These are phyloP conservation scores for Chromosphaera perkinsii DNA, from an alignment of 208 protist species.

Conservation along the genomic window DNA sequence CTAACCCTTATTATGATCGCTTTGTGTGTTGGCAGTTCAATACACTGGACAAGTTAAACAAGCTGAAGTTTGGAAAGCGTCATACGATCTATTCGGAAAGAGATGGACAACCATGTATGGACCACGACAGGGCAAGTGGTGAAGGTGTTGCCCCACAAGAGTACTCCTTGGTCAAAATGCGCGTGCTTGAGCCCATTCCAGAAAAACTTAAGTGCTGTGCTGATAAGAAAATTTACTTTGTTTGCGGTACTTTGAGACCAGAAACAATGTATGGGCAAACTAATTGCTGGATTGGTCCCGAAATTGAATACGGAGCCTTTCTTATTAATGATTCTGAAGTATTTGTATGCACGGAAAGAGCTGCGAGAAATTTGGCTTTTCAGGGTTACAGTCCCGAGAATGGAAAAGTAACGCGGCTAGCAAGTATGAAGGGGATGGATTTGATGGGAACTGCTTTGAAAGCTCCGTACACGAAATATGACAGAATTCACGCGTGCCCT, in stretches of 20 bases:
- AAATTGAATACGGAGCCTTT: slow-evolving; percentile 89
- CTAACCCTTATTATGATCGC: slow-evolving; percentile 97
- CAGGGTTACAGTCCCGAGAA: slow-evolving; percentile 78
- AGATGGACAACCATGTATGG: slow-evolving; percentile 95
- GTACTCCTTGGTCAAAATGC: slow-evolving; percentile 93
- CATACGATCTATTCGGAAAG: slow-evolving; percentile 95
- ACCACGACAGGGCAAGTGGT: slow-evolving; percentile 95
- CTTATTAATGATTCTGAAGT: slow-evolving; percentile 63
- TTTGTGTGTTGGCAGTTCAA: slow-evolving; percentile 97
- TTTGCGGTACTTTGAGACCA: slow-evolving; percentile 95
- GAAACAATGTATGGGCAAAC: slow-evolving; percentile 99
- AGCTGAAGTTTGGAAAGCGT: slow-evolving; percentile 93
- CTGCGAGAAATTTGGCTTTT: slow-evolving; percentile 88
- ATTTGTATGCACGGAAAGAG: slow-evolving; percentile 84
- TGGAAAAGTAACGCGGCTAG: slow-evolving; percentile 74
- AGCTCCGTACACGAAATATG: slow-evolving; percentile 76
- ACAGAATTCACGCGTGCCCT: slow-evolving; percentile 89
- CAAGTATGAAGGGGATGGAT: slow-evolving; percentile 75
- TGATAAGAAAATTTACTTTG: slow-evolving; percentile 79
- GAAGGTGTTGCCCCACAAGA: slow-evolving; percentile 95
- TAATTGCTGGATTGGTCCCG: slow-evolving; percentile 97
- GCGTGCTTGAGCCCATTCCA: slow-evolving; percentile 74
- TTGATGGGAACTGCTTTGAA: slow-evolving; percentile 81
- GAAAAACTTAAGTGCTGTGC: slow-evolving; percentile 57
- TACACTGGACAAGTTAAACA: slow-evolving; percentile 71